These are phyloP conservation scores for Candolleomyces aberdarensis DNA, from an alignment of 768 basidiomycete genomes.

Conservation along the genomic window DNA sequence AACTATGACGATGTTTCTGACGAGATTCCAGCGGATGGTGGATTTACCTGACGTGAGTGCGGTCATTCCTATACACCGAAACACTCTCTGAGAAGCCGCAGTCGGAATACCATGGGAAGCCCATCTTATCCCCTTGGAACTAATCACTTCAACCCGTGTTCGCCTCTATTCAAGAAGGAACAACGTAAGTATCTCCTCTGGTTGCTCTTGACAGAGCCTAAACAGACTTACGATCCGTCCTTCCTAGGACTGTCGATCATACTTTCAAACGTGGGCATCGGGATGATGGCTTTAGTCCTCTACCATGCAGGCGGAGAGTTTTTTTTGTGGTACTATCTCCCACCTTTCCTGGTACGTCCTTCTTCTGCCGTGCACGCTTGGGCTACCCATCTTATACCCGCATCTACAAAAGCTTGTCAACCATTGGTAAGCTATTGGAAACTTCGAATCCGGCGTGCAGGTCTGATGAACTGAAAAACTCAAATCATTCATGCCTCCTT, in stretches of 20 bases:
- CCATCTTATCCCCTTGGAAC: slow-evolving; percentile 47
- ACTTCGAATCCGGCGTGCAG: not conserved
- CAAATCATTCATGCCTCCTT: not conserved
- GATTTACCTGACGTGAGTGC: slow-evolving; percentile 27
- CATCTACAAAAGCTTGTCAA: slow-evolving; percentile 31
- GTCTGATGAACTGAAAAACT: not conserved
- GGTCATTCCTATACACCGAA: not conserved
- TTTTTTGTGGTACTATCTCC: slow-evolving; percentile 30
- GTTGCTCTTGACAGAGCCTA: not conserved
- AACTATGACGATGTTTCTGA: not conserved
- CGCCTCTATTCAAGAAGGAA: slow-evolving; percentile 37
- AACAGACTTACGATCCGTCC: slow-evolving; percentile 4
- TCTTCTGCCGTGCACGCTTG: not conserved
- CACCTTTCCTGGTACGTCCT: slow-evolving; percentile 41
- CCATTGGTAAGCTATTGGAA: slow-evolving; percentile 34
- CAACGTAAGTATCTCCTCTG: slow-evolving; percentile 25
- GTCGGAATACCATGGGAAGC: slow-evolving; percentile 44
- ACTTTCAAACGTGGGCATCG: slow-evolving; percentile 28
- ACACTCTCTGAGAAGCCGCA: slow-evolving; percentile 3
- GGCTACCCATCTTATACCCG: no score
- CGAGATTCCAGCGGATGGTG: slow-evolving; percentile 32
- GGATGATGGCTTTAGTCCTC: slow-evolving; percentile 21
- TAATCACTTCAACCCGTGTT: slow-evolving; percentile 39
- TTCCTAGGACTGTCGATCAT: slow-evolving; percentile 35
- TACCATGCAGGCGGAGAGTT: slow-evolving; percentile 22